These are phyloP conservation scores for Aspergillus sojae DNA, from an alignment of 2,329 filamentous ascomycete species.

Conservation along the genomic window DNA sequence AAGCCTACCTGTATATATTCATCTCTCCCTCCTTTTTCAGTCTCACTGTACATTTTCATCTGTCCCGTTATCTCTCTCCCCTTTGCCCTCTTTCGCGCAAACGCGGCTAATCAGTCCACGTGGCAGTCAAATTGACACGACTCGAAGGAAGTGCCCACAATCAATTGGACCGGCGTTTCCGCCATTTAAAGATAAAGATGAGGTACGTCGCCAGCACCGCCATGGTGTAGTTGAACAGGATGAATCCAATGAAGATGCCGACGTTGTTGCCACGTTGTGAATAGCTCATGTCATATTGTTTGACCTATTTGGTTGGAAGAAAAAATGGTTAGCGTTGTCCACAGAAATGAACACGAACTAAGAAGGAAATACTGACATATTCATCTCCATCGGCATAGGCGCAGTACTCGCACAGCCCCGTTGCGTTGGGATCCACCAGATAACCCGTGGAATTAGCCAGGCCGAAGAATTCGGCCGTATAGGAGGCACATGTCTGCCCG, in stretches of 20 bases:
- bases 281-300: constrained; percentile 61
- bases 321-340: not conserved
- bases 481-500: constrained; percentile 3
- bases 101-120: too few relatives aligned
- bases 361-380: constrained; percentile 45
- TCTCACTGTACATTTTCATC: too few relatives aligned
- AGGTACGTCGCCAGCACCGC: constrained; percentile 47
- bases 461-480: not conserved
- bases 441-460: constrained; percentile 4
- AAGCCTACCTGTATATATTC: too few relatives aligned
- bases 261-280: constrained; percentile 70
- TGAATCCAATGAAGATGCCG: constrained; percentile 73
- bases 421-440: constrained; percentile 1
- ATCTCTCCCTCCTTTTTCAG: too few relatives aligned
- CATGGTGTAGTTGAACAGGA: constrained; percentile 71
- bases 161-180: not conserved
- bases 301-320: not conserved
- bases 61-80: too few relatives aligned
- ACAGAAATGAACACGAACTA: not conserved
- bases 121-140: not conserved
- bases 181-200: constrained; percentile 1
- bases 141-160: not conserved
- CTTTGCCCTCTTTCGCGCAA: too few relatives aligned
- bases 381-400: constrained; percentile 4
- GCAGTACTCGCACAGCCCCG: constrained; percentile 7